Evolutionary conservation across 148 eudicot species (phyloP), one percentile per base, ranked within the genome.

Genomic region (Fagopyrum homotropicum): DNA sequence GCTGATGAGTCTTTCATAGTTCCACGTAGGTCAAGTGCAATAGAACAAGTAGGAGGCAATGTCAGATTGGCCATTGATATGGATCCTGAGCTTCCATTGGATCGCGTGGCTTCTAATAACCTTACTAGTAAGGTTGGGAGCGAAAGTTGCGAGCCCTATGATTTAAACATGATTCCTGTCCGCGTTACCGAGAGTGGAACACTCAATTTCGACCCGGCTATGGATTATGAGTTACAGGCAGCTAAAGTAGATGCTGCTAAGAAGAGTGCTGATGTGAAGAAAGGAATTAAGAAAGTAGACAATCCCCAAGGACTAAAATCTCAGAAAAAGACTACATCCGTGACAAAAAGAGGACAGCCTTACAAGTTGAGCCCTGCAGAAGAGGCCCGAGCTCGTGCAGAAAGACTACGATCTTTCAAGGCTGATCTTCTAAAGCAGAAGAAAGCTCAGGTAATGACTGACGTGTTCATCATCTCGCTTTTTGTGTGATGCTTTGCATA

Each of bases 341-440:
- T 84, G 77, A 75, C 86, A 56, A 88, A 86, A 80, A 90, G 83
- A 79, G 92, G 79, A 57, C 89, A 86, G 78, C 83, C 87, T 63
- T 85, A 92, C 61, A 95, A 90, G 83, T 76, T 80, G 75, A 90
- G 85, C 81, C 87, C 92, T 77, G 80, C 84, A 68, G 99, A 92
- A 35, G 98, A 96, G 79, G 98, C 99, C 45, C 87, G 93, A 57
- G 97, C 97, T 73, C 99, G 99, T 75, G 99, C 99, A 64, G 98
- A 96, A 69, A 90, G 60, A 75, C 74, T 96, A 80, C 84, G 99
- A 74, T 75, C 92, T 63, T 96, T 75, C 76, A 96, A 96, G 88
- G 98, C 99, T 74, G 99, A 96, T 83, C 87, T 92, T 72, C 98
- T 90, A 84, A 92, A 92, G 85, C 77, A 82, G 80, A 96, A 87